phyloP scores from a whole-genome alignment of 225 moss, liverwort and hornwort species.

The Polytrichum commune region DNA sequence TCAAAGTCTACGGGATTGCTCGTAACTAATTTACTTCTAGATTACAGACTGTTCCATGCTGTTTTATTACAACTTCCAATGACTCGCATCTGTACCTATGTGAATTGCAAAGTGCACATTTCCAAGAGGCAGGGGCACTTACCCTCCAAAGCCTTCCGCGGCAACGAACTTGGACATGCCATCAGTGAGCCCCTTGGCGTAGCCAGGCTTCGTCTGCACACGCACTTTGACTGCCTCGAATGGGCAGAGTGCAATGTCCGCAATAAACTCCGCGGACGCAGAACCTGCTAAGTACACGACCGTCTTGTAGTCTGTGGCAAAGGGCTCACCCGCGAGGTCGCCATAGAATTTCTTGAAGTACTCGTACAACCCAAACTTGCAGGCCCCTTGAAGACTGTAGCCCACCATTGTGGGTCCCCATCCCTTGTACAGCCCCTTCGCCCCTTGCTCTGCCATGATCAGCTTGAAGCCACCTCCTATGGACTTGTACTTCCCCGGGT shows the following conservation, averaged over 20 bases:
- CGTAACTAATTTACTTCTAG: too few species aligned
- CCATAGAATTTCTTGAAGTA: slow-evolving; percentile 54
- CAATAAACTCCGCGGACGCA: slow-evolving; percentile 80
- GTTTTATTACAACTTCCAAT: too few species aligned
- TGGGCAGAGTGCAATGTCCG: slow-evolving; percentile 79
- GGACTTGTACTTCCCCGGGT: slow-evolving; percentile 68
- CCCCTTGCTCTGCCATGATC: slow-evolving; percentile 61
- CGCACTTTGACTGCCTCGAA: slow-evolving; percentile 95
- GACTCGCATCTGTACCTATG: too few species aligned
- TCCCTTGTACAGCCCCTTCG: slow-evolving; percentile 61
- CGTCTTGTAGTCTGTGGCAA: slow-evolving; percentile 67
- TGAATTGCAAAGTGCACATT: too few species aligned
- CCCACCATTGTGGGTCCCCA: slow-evolving; percentile 69
- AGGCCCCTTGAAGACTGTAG: slow-evolving; percentile 57
- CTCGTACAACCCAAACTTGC: slow-evolving; percentile 64
- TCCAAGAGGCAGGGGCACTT: not conserved
- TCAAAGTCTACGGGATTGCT: too few species aligned
- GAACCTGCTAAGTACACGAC: slow-evolving; percentile 71
- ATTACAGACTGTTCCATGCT: too few species aligned
- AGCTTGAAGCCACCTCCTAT: slow-evolving; percentile 57
- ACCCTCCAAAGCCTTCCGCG: slow-evolving; percentile 66
- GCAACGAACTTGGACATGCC: slow-evolving; percentile 75
- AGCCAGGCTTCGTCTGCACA: slow-evolving; percentile 78
- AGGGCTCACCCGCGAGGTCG: slow-evolving; percentile 59
- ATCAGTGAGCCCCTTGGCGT: slow-evolving; percentile 65